These are phyloP conservation scores for Phoma herbarum DNA, from an alignment of 2,329 filamentous ascomycete genomes.

Conservation along the genomic window DNA sequence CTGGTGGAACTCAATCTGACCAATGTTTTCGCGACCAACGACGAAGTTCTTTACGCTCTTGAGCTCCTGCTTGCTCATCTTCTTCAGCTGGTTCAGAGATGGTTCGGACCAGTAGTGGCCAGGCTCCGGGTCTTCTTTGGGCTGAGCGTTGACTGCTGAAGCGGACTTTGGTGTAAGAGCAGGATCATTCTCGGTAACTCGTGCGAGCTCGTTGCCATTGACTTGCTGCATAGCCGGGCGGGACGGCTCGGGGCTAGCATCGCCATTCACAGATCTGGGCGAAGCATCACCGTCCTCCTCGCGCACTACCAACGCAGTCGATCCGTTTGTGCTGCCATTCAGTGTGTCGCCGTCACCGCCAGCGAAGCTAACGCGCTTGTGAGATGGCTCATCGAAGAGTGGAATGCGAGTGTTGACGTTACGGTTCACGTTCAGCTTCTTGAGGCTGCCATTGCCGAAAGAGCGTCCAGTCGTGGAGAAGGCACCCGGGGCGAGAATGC, in stretches of 20 bases:
- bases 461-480: constrained; percentile 71
- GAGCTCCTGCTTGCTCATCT: constrained; percentile 81
- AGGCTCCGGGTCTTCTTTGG: constrained; percentile 61
- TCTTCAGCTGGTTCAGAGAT: constrained; percentile 74
- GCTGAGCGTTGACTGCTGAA: constrained; percentile 42
- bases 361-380: constrained; percentile 91
- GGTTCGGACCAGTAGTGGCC: constrained; percentile 91
- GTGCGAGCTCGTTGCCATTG: constrained; percentile 77
- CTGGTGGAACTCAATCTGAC: constrained; percentile 77
- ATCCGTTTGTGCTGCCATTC: constrained; percentile 54
- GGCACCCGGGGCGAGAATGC: constrained; percentile 83
- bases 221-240: constrained; percentile 74
- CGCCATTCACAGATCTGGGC: constrained; percentile 61
- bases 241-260: constrained; percentile 47
- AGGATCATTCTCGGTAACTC: constrained; percentile 80
- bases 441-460: constrained; percentile 67
- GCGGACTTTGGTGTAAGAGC: constrained; percentile 50
- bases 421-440: constrained; percentile 92
- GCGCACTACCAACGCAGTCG: constrained; percentile 60
- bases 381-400: constrained; percentile 63
- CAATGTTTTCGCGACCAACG: constrained; percentile 83
- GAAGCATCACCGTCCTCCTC: constrained; percentile 61
- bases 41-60: constrained; percentile 77
- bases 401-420: constrained; percentile 73
- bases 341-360: constrained; percentile 56